Percentiles rank a stretch among this genome's conserved stretches.
These are phyloP conservation scores for Apiotrichum akiyoshidainum DNA, from an alignment of 1,284 basidiomycete species.

Conservation along the genomic window DNA sequence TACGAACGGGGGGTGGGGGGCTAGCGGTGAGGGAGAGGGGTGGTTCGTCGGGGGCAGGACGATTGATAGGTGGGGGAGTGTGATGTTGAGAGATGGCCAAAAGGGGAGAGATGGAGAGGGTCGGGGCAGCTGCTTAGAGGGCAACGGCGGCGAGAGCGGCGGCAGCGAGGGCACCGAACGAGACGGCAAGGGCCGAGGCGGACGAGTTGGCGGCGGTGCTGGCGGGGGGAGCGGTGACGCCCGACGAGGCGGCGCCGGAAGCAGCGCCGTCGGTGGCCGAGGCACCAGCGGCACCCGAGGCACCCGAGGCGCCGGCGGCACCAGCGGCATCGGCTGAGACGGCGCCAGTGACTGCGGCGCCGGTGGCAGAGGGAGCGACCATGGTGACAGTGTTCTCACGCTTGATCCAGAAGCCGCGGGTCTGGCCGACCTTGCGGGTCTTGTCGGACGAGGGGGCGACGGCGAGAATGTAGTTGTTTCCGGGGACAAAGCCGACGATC, in stretches of 20 bases:
- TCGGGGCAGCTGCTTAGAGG: conserved; percentile 7
- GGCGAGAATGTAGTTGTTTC: conserved; percentile 23
- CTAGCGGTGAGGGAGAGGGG: neutral
- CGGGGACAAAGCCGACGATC: conserved; percentile 20
- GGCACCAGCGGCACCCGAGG: no score
- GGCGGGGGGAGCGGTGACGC: no score
- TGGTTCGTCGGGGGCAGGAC: neutral
- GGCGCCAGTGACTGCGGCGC: no score
- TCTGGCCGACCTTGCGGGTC: conserved; percentile 17
- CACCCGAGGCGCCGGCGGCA: no score
- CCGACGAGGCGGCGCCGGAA: no score
- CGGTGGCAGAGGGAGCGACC: conserved; percentile 9
- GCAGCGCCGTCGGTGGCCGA: no score
- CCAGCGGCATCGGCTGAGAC: no score
- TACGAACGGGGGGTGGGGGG: neutral
- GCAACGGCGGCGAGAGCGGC: conserved; percentile 28
- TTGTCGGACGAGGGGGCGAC: conserved; percentile 11
- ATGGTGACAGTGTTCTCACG: conserved; percentile 16
- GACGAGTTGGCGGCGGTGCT: conserved; percentile 12
- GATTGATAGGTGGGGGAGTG: no score
- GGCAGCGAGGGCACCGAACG: conserved; percentile 6
- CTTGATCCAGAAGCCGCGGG: conserved; percentile 18
- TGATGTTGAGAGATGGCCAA: neutral
- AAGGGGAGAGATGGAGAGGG: neutral
- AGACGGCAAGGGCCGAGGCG: conserved; percentile 29